Conservation (phyloP, 306 rosid genomes). For the Mucuna pruriens region DNA sequence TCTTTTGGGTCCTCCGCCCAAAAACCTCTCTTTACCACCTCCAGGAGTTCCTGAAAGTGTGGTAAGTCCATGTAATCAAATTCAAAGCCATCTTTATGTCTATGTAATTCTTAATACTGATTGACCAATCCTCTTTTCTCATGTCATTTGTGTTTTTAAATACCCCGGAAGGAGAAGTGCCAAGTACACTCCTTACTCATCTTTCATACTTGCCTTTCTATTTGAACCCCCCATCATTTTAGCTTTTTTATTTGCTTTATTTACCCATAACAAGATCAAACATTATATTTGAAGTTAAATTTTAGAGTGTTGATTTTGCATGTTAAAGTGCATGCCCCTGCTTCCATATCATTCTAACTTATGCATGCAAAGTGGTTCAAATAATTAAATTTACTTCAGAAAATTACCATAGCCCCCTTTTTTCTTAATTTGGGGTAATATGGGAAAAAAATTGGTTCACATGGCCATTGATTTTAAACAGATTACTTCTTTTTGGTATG, state of each 20-base stretch:
- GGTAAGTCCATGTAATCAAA: no score
- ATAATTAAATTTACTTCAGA: neutral
- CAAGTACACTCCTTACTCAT: neutral
- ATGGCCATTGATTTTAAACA: neutral
- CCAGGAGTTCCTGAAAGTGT: slow-evolving; percentile 95
- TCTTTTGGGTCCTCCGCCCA: slow-evolving; percentile 86
- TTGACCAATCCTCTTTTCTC: neutral
- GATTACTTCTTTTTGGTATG: neutral
- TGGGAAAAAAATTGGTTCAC: neutral
- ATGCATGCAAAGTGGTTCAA: neutral
- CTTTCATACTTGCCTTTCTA: neutral
- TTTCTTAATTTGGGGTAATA: neutral
- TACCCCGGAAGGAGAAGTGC: neutral
- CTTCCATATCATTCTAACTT: neutral
- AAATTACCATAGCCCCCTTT: neutral
- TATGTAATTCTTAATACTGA: neutral
- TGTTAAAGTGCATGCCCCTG: neutral
- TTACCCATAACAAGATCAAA: neutral
- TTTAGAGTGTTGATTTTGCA: neutral
- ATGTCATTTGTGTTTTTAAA: neutral
- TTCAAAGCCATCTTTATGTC: no score
- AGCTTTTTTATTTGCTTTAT: neutral
- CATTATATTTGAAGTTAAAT: neutral
- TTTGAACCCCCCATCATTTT: neutral
- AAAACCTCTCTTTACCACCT: slow-evolving; percentile 83